Conservation (phyloP, 2,329 filamentous ascomycete genomes). For the Ascocoryne sarcoides region DNA sequence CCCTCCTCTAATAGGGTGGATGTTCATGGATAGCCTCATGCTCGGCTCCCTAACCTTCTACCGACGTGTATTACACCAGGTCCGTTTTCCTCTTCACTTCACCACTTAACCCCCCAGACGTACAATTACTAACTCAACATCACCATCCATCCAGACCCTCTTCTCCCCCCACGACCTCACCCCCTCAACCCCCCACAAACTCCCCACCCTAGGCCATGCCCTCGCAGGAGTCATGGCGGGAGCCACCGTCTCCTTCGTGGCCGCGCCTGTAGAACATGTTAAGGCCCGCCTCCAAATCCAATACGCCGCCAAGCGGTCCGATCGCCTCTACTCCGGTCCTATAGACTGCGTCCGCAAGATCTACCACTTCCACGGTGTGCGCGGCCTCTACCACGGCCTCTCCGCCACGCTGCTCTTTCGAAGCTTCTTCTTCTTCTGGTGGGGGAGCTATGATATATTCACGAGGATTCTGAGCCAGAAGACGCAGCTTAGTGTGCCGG, state of each 20-base stretch:
- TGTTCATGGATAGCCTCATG: conserved; percentile 94
- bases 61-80: conserved; percentile 61
- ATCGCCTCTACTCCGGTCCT: conserved; percentile 76
- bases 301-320: conserved; percentile 70
- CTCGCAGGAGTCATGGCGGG: conserved; percentile 83
- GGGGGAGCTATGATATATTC: conserved; percentile 87
- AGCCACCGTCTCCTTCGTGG: conserved; percentile 83
- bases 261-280: conserved; percentile 88
- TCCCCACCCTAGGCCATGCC: conserved; percentile 75
- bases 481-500: conserved; percentile 65
- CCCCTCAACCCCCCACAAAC: conserved; percentile 34
- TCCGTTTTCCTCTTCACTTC: background rate
- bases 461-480: conserved; percentile 56
- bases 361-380: conserved; percentile 60
- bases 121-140: background rate
- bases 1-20: conserved; percentile 90
- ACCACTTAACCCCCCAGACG: background rate
- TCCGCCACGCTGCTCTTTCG: conserved; percentile 80
- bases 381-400: conserved; percentile 79
- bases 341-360: conserved; percentile 74
- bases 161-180: conserved; percentile 41
- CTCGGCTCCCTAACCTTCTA: conserved; percentile 87
- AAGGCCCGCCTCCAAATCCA: conserved; percentile 93
- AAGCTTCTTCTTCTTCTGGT: conserved; percentile 96
- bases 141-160: conserved; percentile 47